These are phyloP conservation scores for Nicotiana paniculata DNA, from an alignment of 257 asterid species.

Conservation along the genomic window DNA sequence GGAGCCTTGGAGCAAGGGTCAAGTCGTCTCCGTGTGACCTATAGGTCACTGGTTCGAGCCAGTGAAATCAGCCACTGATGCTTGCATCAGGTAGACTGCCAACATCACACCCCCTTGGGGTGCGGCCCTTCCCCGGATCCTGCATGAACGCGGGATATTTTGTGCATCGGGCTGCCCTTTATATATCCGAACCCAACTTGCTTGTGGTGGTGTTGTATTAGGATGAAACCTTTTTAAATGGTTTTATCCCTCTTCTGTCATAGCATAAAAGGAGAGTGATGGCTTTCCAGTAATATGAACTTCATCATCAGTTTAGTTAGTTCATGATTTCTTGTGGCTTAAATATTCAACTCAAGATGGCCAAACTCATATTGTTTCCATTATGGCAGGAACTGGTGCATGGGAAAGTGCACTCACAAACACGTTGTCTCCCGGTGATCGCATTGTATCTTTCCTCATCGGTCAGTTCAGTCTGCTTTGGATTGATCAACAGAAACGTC, in stretches of 20 bases:
- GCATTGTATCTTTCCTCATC: slow-evolving; percentile 72
- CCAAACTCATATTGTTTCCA: not conserved
- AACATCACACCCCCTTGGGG: too few species aligned
- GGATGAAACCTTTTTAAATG: not conserved
- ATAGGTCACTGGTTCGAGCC: too few species aligned
- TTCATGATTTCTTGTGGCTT: not conserved
- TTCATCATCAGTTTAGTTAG: not conserved
- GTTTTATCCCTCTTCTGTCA: not conserved
- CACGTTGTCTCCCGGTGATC: slow-evolving; percentile 93
- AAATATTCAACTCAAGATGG: not conserved
- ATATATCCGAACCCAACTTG: not conserved
- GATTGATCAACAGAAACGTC: slow-evolving; percentile 98
- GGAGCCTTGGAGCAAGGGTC: too few species aligned
- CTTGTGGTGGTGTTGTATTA: not conserved
- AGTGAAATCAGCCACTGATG: too few species aligned
- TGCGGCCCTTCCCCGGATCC: too few species aligned
- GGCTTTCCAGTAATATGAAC: not conserved
- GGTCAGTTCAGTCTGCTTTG: slow-evolving; percentile 98
- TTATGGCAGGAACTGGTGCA: slow-evolving; percentile 85
- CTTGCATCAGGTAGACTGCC: too few species aligned
- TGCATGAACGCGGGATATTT: too few species aligned
- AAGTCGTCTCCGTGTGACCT: too few species aligned
- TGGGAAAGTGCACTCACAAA: slow-evolving; percentile 99
- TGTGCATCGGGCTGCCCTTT: too few species aligned
- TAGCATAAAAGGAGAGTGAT: not conserved